Evolutionary conservation across 1,284 basidiomycete genomes (phyloP).

Genomic region (Ceratobasidium sp.): DNA sequence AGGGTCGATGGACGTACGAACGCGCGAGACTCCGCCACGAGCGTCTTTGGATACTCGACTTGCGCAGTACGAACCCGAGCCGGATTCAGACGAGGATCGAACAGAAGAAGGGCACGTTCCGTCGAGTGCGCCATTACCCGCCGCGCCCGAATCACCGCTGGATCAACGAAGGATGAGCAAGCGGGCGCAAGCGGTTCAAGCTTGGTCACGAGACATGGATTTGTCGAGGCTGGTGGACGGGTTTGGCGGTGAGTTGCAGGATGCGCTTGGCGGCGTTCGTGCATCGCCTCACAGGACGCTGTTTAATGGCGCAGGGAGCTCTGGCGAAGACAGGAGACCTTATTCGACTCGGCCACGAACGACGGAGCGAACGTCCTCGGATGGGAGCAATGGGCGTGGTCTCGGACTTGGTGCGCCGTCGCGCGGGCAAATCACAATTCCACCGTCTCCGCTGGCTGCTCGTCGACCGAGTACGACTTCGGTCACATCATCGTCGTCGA

Average conservation of each 20-base stretch:
- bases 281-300: background rate
- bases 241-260: slow-evolving; percentile 32
- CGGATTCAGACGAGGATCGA: slow-evolving; percentile 29
- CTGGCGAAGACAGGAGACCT: background rate
- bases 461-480: slow-evolving; percentile 26
- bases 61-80: background rate
- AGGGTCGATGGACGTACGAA: slow-evolving; percentile 50
- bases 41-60: slow-evolving; percentile 3
- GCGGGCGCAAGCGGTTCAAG: slow-evolving; percentile 29
- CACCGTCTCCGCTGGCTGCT: slow-evolving; percentile 21
- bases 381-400: background rate
- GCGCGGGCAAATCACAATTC: background rate
- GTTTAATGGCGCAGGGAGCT: background rate
- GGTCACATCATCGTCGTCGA: slow-evolving; percentile 25
- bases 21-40: slow-evolving; percentile 9
- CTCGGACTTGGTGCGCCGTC: background rate
- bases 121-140: background rate
- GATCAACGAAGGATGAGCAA: slow-evolving; percentile 40
- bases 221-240: slow-evolving; percentile 27
- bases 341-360: slow-evolving; percentile 15
- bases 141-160: background rate
- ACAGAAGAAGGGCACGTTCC: slow-evolving; percentile 22
- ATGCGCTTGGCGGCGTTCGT: slow-evolving; percentile 28
- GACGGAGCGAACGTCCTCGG: background rate
- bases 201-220: slow-evolving; percentile 28